Percentiles rank a stretch among this genome's conserved stretches.
Evolutionary conservation across 2,329 filamentous ascomycete genomes (phyloP).

Genomic region (Aspergillus fumigatiaffinis): DNA sequence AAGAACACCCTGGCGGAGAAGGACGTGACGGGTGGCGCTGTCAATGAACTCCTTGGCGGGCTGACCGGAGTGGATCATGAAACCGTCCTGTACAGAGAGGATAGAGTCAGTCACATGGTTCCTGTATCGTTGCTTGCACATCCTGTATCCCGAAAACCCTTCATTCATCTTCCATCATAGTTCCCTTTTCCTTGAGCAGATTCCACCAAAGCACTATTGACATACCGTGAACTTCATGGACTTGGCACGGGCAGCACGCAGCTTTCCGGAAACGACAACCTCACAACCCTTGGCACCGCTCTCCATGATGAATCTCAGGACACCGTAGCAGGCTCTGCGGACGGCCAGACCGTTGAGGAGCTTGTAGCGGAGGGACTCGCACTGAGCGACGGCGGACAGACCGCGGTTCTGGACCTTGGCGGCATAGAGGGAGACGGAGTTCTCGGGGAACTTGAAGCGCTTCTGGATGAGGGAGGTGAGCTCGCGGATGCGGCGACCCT

Average conservation of each 20-base stretch:
- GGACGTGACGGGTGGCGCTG: slow-evolving; percentile 95
- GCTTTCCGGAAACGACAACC: slow-evolving; percentile 98
- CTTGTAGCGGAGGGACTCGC: slow-evolving; percentile 99
- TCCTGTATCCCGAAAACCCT: not conserved
- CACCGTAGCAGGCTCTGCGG: slow-evolving; percentile 98
- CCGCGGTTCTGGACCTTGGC: slow-evolving; percentile 99
- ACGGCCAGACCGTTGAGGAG: slow-evolving; percentile 99
- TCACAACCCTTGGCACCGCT: slow-evolving; percentile 99
- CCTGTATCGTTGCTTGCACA: not conserved
- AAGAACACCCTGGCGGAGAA: slow-evolving; percentile 98
- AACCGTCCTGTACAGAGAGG: slow-evolving; percentile 64
- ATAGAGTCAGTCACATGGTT: slow-evolving; percentile 8
- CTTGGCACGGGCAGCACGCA: slow-evolving; percentile 98
- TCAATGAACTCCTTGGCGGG: slow-evolving; percentile 99
- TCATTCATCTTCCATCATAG: not conserved
- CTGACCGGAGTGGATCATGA: slow-evolving; percentile 99
- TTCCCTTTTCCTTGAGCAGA: not conserved
- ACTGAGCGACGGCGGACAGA: slow-evolving; percentile 99
- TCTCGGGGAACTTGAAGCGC: slow-evolving; percentile 99
- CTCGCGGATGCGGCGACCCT: slow-evolving; percentile 99
- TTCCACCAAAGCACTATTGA: slow-evolving; percentile 10
- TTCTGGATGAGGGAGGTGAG: slow-evolving; percentile 99
- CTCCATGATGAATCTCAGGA: slow-evolving; percentile 99
- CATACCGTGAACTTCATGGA: slow-evolving; percentile 99
- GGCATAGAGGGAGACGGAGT: slow-evolving; percentile 99